Conservation (phyloP, 352 stramenopile genomes). For the Phytophthora sansomeana region DNA sequence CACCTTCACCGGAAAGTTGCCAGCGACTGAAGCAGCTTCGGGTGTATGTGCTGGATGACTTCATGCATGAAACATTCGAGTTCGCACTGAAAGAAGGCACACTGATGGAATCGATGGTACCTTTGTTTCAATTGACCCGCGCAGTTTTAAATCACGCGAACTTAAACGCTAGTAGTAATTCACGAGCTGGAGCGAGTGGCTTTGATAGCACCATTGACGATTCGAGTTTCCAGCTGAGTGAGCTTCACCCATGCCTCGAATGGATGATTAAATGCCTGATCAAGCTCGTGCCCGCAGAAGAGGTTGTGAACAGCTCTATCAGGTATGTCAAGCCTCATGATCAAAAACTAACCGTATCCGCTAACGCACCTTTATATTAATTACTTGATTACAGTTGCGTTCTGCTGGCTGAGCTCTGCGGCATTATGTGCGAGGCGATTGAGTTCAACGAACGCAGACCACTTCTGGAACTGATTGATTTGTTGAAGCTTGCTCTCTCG, state of each 20-base stretch:
- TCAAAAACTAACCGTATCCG: not conserved
- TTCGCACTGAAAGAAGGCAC: conserved; percentile 35
- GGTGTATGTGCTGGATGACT: conserved; percentile 67
- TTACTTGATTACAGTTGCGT: conserved; percentile 56
- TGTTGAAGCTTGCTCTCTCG: conserved; percentile 38
- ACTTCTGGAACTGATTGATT: conserved; percentile 35
- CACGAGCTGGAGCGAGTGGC: conserved; percentile 1
- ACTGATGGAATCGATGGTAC: conserved; percentile 70
- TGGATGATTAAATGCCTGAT: conserved; percentile 50
- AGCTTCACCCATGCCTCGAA: conserved; percentile 41
- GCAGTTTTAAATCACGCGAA: conserved; percentile 74
- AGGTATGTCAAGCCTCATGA: conserved; percentile 19
- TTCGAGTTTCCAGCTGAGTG: conserved; percentile 39
- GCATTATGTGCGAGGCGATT: conserved; percentile 60
- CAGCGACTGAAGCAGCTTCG: conserved; percentile 50
- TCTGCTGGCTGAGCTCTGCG: conserved; percentile 69
- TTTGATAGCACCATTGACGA: not conserved
- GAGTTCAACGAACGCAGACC: conserved; percentile 33
- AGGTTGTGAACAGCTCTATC: conserved; percentile 36
- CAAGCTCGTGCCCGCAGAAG: conserved; percentile 33
- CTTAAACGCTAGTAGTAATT: conserved; percentile 35
- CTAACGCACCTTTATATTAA: conserved; percentile 9
- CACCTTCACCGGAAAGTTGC: conserved; percentile 11
- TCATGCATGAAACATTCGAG: conserved; percentile 56
- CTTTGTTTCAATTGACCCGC: conserved; percentile 71